Conservation (phyloP, 768 basidiomycete genomes). For the Leccinum rimulosum region DNA sequence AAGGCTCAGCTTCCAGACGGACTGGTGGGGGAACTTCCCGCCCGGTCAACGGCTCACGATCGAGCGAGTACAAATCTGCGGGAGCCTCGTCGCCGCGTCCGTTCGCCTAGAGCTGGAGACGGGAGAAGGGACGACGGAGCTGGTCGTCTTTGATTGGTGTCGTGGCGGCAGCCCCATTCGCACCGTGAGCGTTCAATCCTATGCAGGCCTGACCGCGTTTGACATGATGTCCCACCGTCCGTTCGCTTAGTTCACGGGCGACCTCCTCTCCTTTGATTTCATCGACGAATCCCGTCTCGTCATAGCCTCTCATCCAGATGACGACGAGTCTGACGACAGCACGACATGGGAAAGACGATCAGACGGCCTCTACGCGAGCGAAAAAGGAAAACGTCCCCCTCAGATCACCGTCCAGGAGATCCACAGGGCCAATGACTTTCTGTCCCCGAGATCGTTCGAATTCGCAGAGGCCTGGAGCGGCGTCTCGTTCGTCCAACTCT, state of each 20-base stretch:
- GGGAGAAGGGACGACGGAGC: conserved; percentile 33
- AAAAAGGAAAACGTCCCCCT: conserved; percentile 32
- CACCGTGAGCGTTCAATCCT: conserved; percentile 18
- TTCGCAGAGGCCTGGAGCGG: conserved; percentile 52
- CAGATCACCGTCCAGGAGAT: conserved; percentile 28
- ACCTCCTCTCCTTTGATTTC: conserved; percentile 32
- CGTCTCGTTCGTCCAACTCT: conserved; percentile 44
- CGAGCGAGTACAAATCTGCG: conserved; percentile 30
- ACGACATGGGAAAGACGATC: conserved; percentile 26
- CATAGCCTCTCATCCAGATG: conserved; percentile 31
- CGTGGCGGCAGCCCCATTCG: conserved; percentile 27
- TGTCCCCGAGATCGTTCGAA: conserved; percentile 40
- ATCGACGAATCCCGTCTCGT: conserved; percentile 25
- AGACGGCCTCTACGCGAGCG: conserved; percentile 31
- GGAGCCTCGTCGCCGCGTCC: conserved; percentile 23
- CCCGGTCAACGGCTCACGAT: conserved; percentile 33
- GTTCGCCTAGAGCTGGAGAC: conserved; percentile 30
- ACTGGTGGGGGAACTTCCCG: conserved; percentile 34
- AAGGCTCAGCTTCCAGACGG: conserved; percentile 29
- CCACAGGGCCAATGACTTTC: conserved; percentile 7
- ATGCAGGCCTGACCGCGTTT: background rate
- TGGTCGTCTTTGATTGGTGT: conserved; percentile 31
- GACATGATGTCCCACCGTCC: background rate
- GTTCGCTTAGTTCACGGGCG: conserved; percentile 24
- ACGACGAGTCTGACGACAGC: conserved; percentile 33